Conservation (phyloP, 2,329 filamentous ascomycete genomes). For the Rugonectria rugulosa region DNA sequence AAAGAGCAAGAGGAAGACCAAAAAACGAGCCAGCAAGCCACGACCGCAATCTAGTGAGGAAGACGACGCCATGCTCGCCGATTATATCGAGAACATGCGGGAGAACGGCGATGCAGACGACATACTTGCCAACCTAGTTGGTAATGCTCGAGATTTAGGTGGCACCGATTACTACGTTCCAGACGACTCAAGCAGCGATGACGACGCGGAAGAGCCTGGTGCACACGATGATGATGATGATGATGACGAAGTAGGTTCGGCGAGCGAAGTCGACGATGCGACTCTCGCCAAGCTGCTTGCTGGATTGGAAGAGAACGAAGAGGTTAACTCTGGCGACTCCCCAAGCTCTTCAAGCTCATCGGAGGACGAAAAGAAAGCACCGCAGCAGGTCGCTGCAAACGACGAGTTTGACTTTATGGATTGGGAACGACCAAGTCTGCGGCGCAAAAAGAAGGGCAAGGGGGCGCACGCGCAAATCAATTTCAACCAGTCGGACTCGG, state of each 20-base stretch:
- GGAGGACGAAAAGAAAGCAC: slow-evolving; percentile 32
- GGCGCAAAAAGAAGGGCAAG: slow-evolving; percentile 65
- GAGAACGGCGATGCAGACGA: slow-evolving; percentile 65
- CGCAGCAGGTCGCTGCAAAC: slow-evolving; percentile 51
- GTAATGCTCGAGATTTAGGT: slow-evolving; percentile 44
- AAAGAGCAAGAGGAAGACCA: slow-evolving; percentile 22
- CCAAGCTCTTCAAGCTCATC: slow-evolving; percentile 27
- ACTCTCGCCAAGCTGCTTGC: slow-evolving; percentile 37
- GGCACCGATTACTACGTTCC: slow-evolving; percentile 36
- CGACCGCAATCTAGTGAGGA: slow-evolving; percentile 37
- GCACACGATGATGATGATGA: neutral
- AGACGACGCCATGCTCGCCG: slow-evolving; percentile 67
- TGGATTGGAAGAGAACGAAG: slow-evolving; percentile 29
- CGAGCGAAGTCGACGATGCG: slow-evolving; percentile 38
- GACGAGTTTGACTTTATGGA: slow-evolving; percentile 88
- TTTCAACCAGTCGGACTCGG: slow-evolving; percentile 68
- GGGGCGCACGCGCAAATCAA: slow-evolving; percentile 62
- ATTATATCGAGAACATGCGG: slow-evolving; percentile 75
- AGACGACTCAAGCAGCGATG: slow-evolving; percentile 4
- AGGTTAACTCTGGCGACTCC: slow-evolving; percentile 27
- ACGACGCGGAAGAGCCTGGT: neutral
- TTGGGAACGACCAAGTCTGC: slow-evolving; percentile 74
- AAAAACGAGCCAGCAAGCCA: neutral
- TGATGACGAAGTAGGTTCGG: slow-evolving; percentile 5
- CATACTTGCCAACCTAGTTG: slow-evolving; percentile 67